A percentile compares a stretch with the other conserved stretches of the same genome.
Conservation (phyloP, 2,329 filamentous ascomycete genomes). For the Pyricularia grisea region DNA sequence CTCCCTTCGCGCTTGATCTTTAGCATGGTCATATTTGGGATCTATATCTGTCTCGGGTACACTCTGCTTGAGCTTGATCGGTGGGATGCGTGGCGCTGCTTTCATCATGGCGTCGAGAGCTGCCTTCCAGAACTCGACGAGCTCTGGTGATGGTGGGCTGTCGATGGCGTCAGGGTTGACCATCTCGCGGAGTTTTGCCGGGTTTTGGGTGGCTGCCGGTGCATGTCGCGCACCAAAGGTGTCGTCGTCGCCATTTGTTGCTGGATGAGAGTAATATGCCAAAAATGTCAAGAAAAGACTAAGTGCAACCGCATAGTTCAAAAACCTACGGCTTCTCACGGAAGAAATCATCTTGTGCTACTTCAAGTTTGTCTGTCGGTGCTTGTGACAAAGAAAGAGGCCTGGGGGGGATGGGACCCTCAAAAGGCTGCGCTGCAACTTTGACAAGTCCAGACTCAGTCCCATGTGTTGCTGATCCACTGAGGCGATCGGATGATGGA, state of each 20-base stretch:
- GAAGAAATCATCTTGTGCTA: too few relatives aligned
- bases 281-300: not conserved
- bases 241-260: not conserved
- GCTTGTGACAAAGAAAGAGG: too few relatives aligned
- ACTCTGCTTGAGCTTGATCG: not conserved
- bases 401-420: too few relatives aligned
- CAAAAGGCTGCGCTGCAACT: too few relatives aligned
- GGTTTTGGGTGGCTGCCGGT: not conserved
- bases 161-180: not conserved
- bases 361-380: too few relatives aligned
- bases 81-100: not conserved
- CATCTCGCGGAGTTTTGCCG: not conserved
- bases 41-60: not conserved
- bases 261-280: not conserved
- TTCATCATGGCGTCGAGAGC: constrained; percentile 7
- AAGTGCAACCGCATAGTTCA: too few relatives aligned
- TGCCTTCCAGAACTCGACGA: constrained; percentile 10
- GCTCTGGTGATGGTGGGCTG: constrained; percentile 7
- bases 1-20: not conserved
- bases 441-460: too few relatives aligned
- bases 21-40: not conserved
- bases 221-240: not conserved
- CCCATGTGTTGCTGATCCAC: too few relatives aligned
- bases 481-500: too few relatives aligned
- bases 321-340: too few relatives aligned